Evolutionary conservation across 495 filamentous ascomycete species (phyloP), one percentile per base, ranked within the genome.

Genomic region (Trichoderma erinaceum): DNA sequence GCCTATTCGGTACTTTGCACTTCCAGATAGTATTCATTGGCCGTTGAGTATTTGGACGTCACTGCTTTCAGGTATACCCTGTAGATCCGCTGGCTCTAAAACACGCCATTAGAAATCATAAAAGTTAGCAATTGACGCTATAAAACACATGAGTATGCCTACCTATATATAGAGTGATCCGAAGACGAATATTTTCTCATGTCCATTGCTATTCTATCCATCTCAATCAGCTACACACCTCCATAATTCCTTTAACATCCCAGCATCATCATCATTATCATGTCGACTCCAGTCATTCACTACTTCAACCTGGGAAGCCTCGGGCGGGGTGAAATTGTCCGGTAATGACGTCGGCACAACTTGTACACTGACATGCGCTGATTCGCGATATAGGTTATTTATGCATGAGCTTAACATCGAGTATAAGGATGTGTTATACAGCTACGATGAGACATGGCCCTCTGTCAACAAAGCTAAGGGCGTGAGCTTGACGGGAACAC

Each of bases 291-390:
- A 1, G 25, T 32, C 3, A 23, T 61, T 3, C 56, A 61, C 56
- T 61, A 61, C 56, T 61, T 61, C 56, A 4, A 13, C 56, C 25
- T 61, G 10, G 56, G 56, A 61, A 61, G 56, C 56, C 56, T 61
- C 8, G 56, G 56, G 12, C 16, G 56, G 6, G 56, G 56, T 4
- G 56, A 61, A 32, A 61, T 61, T 18, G 25, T 61, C 56, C 56
- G 56, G 56, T 61, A 61, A 61, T 32, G 16, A 29, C 16, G 25
- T 25, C 16, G 29, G 56, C 16, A 61, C 10, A 18, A 15, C 13
- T 25, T 61, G 1, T 25, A 29, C 12, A 61, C 35, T 18, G 16
- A 25, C 50, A 16, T 2, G 50, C 1, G 50, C 50, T 56, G 50
- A 56, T 56, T 16, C 25, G 11, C 25, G 23, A 29, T 13, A 23